phyloP scores from a whole-genome alignment of 2,329 filamentous ascomycete genomes.

The Penicillium digitatum region DNA sequence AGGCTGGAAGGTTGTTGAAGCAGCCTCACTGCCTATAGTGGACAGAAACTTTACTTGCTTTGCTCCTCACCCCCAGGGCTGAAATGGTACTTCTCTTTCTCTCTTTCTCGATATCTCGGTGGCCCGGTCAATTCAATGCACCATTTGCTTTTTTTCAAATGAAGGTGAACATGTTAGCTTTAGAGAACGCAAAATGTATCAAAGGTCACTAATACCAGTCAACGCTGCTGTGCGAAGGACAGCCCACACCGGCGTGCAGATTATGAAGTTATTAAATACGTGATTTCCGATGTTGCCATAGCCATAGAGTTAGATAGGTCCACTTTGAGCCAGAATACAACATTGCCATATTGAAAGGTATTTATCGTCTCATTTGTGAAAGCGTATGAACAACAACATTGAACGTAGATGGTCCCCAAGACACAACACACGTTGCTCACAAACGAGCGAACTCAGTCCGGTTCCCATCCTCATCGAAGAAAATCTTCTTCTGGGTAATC shows the following conservation, averaged over 20 bases:
- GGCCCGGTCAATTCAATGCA: no score
- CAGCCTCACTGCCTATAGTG: no score
- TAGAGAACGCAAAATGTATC: not conserved
- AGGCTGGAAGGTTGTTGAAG: not conserved
- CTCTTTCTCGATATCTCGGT: no score
- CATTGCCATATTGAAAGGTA: not conserved
- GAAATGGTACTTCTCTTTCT: no score
- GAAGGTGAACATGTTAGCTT: no score
- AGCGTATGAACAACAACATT: not conserved
- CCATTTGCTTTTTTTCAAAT: no score
- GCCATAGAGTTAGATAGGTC: not conserved
- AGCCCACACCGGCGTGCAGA: no score
- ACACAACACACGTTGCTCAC: conserved; percentile 22
- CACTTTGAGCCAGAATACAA: not conserved
- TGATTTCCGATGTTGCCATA: no score
- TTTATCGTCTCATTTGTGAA: not conserved
- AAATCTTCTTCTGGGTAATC: conserved; percentile 54
- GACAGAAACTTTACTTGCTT: no score
- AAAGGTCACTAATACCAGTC: not conserved
- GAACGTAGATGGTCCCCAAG: not conserved
- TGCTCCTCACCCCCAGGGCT: no score
- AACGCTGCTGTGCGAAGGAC: not conserved
- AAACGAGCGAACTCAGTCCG: conserved; percentile 43
- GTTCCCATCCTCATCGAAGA: conserved; percentile 55
- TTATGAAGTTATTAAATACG: not conserved